A percentile compares a stretch with the other conserved stretches of the same genome.
phyloP scores from a whole-genome alignment of 495 filamentous ascomycete genomes.

The Staphylotrichum longicolle region DNA sequence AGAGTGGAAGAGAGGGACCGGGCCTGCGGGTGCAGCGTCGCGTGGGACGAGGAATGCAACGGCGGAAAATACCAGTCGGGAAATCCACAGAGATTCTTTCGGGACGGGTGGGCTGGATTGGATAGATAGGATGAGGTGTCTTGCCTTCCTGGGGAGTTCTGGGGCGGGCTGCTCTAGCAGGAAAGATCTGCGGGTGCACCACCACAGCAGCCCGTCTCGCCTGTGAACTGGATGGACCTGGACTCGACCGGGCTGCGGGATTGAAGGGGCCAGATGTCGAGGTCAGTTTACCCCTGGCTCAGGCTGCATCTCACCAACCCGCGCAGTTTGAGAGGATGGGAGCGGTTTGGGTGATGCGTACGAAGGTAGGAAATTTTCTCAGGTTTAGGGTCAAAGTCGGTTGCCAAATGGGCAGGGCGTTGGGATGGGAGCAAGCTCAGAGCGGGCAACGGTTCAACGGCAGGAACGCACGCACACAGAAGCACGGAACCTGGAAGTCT shows the following conservation, averaged over 20 bases:
- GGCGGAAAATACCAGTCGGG: slow-evolving; percentile 24
- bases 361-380: too few relatives aligned
- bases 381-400: too few relatives aligned
- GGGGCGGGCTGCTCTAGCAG: slow-evolving; percentile 14
- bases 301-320: neutral
- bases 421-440: neutral
- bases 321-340: neutral
- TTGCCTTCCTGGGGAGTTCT: slow-evolving; percentile 10
- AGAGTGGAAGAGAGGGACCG: slow-evolving; percentile 4
- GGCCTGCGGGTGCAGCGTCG: slow-evolving; percentile 20
- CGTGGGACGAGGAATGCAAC: slow-evolving; percentile 23
- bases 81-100: slow-evolving; percentile 3
- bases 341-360: neutral
- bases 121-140: slow-evolving; percentile 11
- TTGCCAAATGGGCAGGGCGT: too few relatives aligned
- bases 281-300: neutral
- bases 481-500: slow-evolving; percentile 1
- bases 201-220: neutral
- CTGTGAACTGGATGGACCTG: neutral
- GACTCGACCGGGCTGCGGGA: slow-evolving; percentile 16
- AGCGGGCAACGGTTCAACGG: neutral
- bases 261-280: slow-evolving; percentile 3
- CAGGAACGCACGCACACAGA: neutral
- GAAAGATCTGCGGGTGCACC: slow-evolving; percentile 19
- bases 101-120: neutral